Evolutionary conservation across 2,329 filamentous ascomycete species (phyloP).

Genomic region (Diaporthe vaccinii): DNA sequence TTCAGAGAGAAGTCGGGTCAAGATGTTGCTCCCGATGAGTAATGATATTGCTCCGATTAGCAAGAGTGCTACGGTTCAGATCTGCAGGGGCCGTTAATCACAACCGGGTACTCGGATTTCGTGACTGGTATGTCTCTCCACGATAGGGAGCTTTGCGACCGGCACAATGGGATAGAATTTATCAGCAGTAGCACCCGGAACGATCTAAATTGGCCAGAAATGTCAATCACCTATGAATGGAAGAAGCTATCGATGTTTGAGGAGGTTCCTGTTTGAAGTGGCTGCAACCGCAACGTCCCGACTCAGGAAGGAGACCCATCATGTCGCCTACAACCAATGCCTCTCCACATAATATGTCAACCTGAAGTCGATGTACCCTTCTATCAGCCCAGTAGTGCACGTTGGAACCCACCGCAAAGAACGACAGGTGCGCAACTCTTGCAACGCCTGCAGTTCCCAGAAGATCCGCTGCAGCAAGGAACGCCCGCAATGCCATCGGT

Average conservation of each 20-base stretch:
- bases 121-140: neutral
- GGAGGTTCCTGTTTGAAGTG: neutral
- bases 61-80: neutral
- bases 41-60: no score
- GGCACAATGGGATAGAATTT: neutral
- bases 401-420: constrained; percentile 6
- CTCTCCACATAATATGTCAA: neutral
- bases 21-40: neutral
- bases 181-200: constrained; percentile 11
- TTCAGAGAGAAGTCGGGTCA: neutral
- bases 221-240: neutral
- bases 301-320: constrained; percentile 4
- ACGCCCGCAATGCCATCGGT: constrained; percentile 11
- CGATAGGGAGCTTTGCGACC: neutral
- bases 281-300: neutral
- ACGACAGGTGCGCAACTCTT: constrained; percentile 12
- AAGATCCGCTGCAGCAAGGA: constrained; percentile 21
- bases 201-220: neutral
- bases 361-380: constrained; percentile 2
- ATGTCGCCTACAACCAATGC: constrained; percentile 3
- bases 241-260: neutral
- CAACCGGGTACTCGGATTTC: neutral
- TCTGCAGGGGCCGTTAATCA: neutral
- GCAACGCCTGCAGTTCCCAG: constrained; percentile 18
- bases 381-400: constrained; percentile 8